Percentiles rank a stretch among this genome's conserved stretches.
phyloP scores from a whole-genome alignment of 768 basidiomycete genomes.

The Hydnomerulius pinastri region DNA sequence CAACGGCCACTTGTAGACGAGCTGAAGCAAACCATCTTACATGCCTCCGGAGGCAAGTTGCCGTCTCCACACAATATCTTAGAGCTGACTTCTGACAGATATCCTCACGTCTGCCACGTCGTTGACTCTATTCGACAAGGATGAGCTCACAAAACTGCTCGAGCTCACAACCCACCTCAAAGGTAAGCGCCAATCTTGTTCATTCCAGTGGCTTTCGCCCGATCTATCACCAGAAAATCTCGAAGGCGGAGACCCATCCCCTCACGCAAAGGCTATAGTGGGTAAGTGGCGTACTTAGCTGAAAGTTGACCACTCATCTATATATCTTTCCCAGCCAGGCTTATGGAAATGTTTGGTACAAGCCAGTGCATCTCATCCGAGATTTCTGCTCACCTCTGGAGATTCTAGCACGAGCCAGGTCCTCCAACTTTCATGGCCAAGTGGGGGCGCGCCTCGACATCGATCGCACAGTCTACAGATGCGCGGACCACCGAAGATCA shows the following conservation, averaged over 20 bases:
- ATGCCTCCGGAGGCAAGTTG: slow-evolving; percentile 22
- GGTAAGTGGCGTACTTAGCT: not conserved
- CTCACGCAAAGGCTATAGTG: not conserved
- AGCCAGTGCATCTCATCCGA: not conserved
- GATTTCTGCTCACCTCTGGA: not conserved
- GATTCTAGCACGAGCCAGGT: slow-evolving; percentile 27
- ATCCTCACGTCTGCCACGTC: slow-evolving; percentile 38
- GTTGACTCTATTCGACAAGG: slow-evolving; percentile 36
- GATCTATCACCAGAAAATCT: not conserved
- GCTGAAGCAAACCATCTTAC: not conserved
- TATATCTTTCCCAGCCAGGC: slow-evolving; percentile 32
- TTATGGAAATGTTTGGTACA: slow-evolving; percentile 47
- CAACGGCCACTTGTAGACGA: not conserved
- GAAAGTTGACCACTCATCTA: not conserved
- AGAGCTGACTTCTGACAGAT: slow-evolving; percentile 29
- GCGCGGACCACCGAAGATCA: slow-evolving; percentile 18
- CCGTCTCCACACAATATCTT: not conserved
- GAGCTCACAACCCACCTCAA: slow-evolving; percentile 30
- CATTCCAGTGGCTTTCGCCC: not conserved
- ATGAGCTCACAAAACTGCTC: slow-evolving; percentile 40
- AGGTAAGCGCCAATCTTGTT: slow-evolving; percentile 23
- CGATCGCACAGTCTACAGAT: slow-evolving; percentile 23
- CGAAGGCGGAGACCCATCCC: not conserved
- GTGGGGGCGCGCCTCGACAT: slow-evolving; percentile 35
- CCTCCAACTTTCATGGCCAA: slow-evolving; percentile 40